Evolutionary conservation across 2,329 filamentous ascomycete species (phyloP).

Genomic region (Tolypocladium album): DNA sequence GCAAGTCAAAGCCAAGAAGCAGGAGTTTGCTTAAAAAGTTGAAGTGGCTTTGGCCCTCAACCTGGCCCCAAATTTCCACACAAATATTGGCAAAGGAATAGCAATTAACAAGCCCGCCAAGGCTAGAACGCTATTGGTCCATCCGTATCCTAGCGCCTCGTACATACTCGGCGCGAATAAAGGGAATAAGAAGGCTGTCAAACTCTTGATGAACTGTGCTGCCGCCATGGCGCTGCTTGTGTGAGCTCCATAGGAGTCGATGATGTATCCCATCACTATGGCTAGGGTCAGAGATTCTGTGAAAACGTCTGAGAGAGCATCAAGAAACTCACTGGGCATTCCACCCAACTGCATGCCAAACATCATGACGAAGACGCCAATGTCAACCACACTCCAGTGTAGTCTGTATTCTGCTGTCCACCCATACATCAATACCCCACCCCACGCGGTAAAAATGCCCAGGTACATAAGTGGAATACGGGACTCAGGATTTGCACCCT

Average conservation of each 20-base stretch:
- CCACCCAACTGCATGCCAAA: constrained; percentile 10
- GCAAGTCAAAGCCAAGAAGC: too few relatives aligned
- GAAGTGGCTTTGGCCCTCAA: constrained; percentile 14
- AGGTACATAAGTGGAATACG: constrained; percentile 14
- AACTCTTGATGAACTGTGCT: constrained; percentile 30
- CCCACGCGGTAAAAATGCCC: constrained; percentile 30
- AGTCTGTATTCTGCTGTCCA: constrained; percentile 27
- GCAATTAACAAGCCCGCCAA: constrained; percentile 23
- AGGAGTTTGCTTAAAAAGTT: too few relatives aligned
- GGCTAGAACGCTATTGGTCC: constrained; percentile 26
- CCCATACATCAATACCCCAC: constrained; percentile 30
- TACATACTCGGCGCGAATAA: constrained; percentile 34
- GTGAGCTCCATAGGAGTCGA: constrained; percentile 35
- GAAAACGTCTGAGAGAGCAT: background rate
- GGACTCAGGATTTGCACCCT: constrained; percentile 7
- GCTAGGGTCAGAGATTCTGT: background rate
- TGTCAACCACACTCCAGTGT: constrained; percentile 27
- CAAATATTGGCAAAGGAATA: constrained; percentile 23
- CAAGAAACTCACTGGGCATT: background rate
- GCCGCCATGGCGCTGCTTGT: constrained; percentile 36
- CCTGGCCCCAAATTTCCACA: constrained; percentile 29
- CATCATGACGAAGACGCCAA: constrained; percentile 19
- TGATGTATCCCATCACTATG: constrained; percentile 9
- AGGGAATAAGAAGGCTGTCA: constrained; percentile 37
- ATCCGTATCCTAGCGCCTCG: constrained; percentile 22